Evolutionary conservation across 306 rosid species (phyloP).

Genomic region (Carpinus fangiana): DNA sequence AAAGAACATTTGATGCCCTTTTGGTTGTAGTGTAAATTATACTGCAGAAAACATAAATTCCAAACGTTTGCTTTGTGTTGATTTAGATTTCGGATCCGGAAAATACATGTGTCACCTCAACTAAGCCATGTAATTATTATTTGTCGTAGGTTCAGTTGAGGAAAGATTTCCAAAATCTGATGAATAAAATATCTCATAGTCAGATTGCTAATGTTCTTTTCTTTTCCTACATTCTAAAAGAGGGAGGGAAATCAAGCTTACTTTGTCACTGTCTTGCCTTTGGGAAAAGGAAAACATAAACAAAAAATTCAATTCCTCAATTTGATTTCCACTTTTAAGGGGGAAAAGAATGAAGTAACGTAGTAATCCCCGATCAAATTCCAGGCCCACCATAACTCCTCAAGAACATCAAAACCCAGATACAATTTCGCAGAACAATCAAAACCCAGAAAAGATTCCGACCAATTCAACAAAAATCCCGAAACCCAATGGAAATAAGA

Average conservation of each 20-base stretch:
- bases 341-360: conserved; percentile 2
- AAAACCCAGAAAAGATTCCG: conserved; percentile 3
- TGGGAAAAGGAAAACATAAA: neutral
- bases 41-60: neutral
- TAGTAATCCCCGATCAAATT: conserved; percentile 11
- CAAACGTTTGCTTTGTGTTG: neutral
- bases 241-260: neutral
- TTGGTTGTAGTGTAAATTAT: neutral
- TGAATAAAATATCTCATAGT: neutral
- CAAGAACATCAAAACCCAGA: conserved; percentile 14
- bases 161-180: neutral
- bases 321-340: neutral
- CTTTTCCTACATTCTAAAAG: neutral
- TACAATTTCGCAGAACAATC: neutral
- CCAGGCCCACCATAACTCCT: conserved; percentile 17
- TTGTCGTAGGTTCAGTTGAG: neutral
- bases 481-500: neutral
- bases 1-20: neutral
- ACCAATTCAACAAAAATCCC: conserved; percentile 3
- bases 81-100: neutral
- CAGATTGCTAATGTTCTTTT: neutral
- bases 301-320: neutral
- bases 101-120: neutral
- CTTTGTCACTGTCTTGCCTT: neutral
- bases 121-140: neutral